These are phyloP conservation scores for Cardamine resedifolia DNA, from an alignment of 345 rosid genomes.

Conservation along the genomic window DNA sequence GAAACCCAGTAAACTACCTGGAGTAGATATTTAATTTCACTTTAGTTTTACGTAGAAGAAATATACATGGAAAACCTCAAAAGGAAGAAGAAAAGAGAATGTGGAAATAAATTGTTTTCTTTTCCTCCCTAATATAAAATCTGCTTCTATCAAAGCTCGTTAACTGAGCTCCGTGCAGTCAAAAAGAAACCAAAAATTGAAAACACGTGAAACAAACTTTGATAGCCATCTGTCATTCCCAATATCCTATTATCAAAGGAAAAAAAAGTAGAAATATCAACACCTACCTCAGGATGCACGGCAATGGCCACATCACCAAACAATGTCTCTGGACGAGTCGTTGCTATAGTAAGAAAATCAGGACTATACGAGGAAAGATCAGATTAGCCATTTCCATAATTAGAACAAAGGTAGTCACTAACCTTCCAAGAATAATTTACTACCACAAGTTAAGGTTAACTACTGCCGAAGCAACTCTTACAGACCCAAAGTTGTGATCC, in stretches of 20 bases:
- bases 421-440: constrained; percentile 3
- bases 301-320: constrained; percentile 97
- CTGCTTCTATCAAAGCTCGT: neutral
- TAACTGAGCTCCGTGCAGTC: constrained; percentile 14
- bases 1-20: neutral
- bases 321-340: constrained; percentile 96
- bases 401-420: constrained; percentile 13
- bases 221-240: constrained; percentile 5
- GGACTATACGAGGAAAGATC: constrained; percentile 49
- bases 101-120: neutral
- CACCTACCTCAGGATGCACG: constrained; percentile 81
- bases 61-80: neutral
- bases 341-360: constrained; percentile 88
- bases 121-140: constrained; percentile 16
- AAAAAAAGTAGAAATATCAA: neutral
- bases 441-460: neutral
- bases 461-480: constrained; percentile 7
- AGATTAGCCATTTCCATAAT: constrained; percentile 15
- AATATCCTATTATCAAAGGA: neutral
- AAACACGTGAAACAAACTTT: constrained; percentile 16
- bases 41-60: neutral
- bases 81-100: constrained; percentile 17
- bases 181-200: constrained; percentile 8
- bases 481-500: constrained; percentile 3
- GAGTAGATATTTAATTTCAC: neutral